Evolutionary conservation across 306 rosid genomes (phyloP).

Genomic region (Rubus idaeus): DNA sequence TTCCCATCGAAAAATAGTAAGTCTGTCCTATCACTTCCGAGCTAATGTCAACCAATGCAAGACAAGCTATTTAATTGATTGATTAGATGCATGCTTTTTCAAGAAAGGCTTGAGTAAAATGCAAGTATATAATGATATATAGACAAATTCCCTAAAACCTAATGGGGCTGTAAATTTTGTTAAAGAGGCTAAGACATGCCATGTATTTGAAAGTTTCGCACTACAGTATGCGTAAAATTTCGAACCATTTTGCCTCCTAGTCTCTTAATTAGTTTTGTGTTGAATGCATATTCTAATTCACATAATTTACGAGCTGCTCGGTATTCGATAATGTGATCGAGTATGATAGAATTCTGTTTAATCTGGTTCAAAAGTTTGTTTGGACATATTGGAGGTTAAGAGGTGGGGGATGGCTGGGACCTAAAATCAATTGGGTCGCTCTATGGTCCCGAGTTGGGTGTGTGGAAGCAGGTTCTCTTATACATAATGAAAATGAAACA

Average conservation of each 20-base stretch:
- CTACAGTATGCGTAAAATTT: too few relatives aligned
- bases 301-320: too few relatives aligned
- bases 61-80: not conserved
- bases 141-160: not conserved
- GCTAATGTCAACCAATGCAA: not conserved
- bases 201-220: too few relatives aligned
- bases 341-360: not conserved
- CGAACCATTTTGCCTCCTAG: too few relatives aligned
- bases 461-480: slow-evolving; percentile 13
- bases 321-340: not conserved
- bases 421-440: not conserved
- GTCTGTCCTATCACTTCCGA: not conserved
- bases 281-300: not conserved
- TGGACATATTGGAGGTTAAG: not conserved
- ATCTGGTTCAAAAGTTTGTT: not conserved
- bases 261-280: not conserved
- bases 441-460: slow-evolving; percentile 18
- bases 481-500: slow-evolving; percentile 19
- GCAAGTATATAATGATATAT: not conserved
- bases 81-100: not conserved
- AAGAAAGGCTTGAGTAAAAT: not conserved
- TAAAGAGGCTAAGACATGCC: too few relatives aligned
- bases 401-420: not conserved
- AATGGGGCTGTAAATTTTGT: not conserved
- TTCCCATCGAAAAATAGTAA: too few relatives aligned